phyloP scores from a whole-genome alignment of 192 early-diverging fungal genomes.

The Umbelopsis sp. region DNA sequence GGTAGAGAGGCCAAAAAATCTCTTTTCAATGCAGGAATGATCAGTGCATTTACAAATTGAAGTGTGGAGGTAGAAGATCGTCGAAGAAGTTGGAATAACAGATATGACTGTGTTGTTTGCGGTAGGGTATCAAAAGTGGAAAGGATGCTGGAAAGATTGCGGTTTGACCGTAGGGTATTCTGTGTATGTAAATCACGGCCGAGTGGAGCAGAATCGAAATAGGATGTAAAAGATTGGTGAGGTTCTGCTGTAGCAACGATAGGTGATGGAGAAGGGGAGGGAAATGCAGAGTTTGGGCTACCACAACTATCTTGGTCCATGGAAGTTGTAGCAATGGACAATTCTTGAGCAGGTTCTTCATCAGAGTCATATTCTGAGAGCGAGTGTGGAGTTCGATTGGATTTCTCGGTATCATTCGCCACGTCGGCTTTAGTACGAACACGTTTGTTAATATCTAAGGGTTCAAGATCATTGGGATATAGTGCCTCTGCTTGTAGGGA shows the following conservation, averaged over 20 bases:
- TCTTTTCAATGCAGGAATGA: conserved; percentile 87
- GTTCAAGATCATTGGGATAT: neutral
- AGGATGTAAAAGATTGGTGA: conserved; percentile 20
- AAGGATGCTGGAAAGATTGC: conserved; percentile 55
- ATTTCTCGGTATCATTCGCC: conserved; percentile 17
- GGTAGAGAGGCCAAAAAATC: conserved; percentile 86
- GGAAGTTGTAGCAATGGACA: conserved; percentile 21
- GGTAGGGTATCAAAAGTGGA: conserved; percentile 83
- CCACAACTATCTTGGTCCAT: conserved; percentile 7
- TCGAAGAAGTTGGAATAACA: conserved; percentile 87
- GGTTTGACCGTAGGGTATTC: conserved; percentile 31
- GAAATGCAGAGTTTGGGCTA: conserved; percentile 36
- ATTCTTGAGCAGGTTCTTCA: conserved; percentile 20
- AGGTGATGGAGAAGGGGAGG: conserved; percentile 53
- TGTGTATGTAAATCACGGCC: conserved; percentile 30
- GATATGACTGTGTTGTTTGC: conserved; percentile 76
- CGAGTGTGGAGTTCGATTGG: conserved; percentile 9
- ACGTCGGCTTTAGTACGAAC: conserved; percentile 1
- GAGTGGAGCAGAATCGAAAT: conserved; percentile 19
- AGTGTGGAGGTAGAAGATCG: conserved; percentile 80
- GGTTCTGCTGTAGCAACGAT: conserved; percentile 34
- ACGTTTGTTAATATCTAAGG: conserved; percentile 1
- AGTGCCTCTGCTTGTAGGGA: neutral
- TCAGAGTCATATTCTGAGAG: conserved; percentile 19
- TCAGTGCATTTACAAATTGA: conserved; percentile 90